These are phyloP conservation scores for Phyllosticta citrichinensis DNA, from an alignment of 2,329 filamentous ascomycete species.

Conservation along the genomic window DNA sequence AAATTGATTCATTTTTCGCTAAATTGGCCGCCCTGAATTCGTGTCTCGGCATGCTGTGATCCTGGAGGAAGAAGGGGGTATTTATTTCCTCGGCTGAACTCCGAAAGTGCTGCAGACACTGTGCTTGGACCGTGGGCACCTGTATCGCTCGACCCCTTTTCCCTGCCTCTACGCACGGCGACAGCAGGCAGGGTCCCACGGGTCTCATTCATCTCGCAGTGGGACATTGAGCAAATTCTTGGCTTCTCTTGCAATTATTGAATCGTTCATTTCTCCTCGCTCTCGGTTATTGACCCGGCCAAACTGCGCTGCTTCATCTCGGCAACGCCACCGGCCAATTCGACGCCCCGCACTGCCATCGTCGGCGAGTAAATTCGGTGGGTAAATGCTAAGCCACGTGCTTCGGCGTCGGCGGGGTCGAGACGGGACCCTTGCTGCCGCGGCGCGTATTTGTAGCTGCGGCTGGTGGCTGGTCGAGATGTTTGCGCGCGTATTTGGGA, in stretches of 20 bases:
- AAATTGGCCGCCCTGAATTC: not conserved
- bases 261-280: not conserved
- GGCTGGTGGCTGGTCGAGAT: not conserved
- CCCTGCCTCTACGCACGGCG: not conserved
- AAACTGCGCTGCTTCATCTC: slow-evolving; percentile 11
- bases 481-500: not conserved
- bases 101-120: not conserved
- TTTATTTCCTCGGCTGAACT: not conserved
- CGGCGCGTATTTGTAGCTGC: not conserved
- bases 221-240: not conserved
- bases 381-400: not conserved
- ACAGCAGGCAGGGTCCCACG: not conserved
- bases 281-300: not conserved
- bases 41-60: not conserved
- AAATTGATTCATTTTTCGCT: not conserved
- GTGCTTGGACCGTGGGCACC: not conserved
- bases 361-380: not conserved
- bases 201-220: not conserved
- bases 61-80: not conserved
- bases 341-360: slow-evolving; percentile 12
- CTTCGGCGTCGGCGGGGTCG: not conserved
- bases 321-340: slow-evolving; percentile 14
- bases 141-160: not conserved
- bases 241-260: not conserved
- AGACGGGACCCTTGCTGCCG: not conserved